Conservation (phyloP, 306 rosid genomes). For the Rosa persica region DNA sequence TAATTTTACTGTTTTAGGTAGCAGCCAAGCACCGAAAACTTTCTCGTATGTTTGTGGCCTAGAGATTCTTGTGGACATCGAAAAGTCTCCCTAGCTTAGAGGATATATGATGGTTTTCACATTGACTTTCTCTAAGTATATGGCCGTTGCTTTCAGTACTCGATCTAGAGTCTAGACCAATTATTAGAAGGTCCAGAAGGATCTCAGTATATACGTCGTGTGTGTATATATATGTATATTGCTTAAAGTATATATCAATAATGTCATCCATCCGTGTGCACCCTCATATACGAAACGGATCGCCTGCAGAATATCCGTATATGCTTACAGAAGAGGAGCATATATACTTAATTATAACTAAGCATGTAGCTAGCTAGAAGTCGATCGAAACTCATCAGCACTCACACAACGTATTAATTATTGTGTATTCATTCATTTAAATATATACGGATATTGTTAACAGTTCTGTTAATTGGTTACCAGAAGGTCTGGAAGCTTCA, state of each 20-base stretch:
- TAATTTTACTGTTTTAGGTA: too few species aligned
- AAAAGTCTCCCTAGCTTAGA: background rate
- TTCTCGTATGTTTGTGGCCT: background rate
- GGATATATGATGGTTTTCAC: background rate
- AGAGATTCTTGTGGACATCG: background rate
- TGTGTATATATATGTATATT: background rate
- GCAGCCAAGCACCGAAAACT: background rate
- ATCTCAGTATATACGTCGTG: background rate
- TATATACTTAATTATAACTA: too few species aligned
- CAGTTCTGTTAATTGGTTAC: too few species aligned
- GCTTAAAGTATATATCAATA: background rate
- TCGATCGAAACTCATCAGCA: too few species aligned
- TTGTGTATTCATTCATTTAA: too few species aligned
- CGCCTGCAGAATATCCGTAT: background rate
- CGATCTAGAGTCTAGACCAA: background rate
- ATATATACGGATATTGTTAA: too few species aligned
- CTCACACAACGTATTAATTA: too few species aligned
- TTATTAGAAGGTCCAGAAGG: background rate
- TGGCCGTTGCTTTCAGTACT: background rate
- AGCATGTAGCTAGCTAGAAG: background rate
- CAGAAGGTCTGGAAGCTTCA: too few species aligned
- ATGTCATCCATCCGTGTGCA: background rate
- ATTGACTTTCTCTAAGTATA: background rate
- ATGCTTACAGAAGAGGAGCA: background rate
- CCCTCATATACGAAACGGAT: background rate